Percentiles rank a stretch among this genome's conserved stretches.
phyloP scores from a whole-genome alignment of 306 rosid species.

The Quercus rubra region DNA sequence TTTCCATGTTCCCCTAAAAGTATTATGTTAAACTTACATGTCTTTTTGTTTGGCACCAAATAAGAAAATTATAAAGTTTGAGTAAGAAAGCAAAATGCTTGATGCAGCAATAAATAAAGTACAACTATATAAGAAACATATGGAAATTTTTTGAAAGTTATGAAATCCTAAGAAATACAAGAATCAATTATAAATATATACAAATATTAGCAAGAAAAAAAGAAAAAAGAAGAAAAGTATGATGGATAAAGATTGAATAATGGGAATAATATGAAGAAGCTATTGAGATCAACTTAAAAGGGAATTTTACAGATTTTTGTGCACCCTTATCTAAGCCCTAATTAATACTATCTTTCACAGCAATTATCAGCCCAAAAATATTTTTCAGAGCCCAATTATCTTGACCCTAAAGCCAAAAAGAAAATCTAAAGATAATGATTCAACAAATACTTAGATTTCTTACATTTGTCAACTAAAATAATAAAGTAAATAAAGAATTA shows the following conservation, averaged over 20 bases:
- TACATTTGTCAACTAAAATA: background rate
- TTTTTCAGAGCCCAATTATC: background rate
- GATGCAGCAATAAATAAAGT: background rate
- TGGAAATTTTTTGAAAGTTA: background rate
- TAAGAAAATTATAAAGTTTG: background rate
- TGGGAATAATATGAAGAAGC: background rate
- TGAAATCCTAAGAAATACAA: background rate
- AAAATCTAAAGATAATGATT: background rate
- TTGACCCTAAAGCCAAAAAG: background rate
- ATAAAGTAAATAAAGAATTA: background rate
- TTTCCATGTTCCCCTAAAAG: background rate
- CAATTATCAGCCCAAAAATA: background rate
- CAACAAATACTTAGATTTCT: background rate
- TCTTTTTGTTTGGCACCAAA: background rate
- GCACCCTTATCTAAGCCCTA: background rate
- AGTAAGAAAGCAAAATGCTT: background rate
- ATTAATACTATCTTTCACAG: background rate
- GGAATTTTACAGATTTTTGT: background rate
- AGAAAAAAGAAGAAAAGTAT: background rate
- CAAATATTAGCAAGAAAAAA: background rate
- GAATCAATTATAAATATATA: background rate
- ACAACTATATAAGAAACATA: background rate
- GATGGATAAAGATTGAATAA: background rate
- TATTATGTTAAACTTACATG: background rate
- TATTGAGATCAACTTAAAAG: background rate